A percentile compares a stretch with the other conserved stretches of the same genome.
phyloP scores from a whole-genome alignment of 2,329 filamentous ascomycete genomes.

The Zymoseptoria ardabiliae region DNA sequence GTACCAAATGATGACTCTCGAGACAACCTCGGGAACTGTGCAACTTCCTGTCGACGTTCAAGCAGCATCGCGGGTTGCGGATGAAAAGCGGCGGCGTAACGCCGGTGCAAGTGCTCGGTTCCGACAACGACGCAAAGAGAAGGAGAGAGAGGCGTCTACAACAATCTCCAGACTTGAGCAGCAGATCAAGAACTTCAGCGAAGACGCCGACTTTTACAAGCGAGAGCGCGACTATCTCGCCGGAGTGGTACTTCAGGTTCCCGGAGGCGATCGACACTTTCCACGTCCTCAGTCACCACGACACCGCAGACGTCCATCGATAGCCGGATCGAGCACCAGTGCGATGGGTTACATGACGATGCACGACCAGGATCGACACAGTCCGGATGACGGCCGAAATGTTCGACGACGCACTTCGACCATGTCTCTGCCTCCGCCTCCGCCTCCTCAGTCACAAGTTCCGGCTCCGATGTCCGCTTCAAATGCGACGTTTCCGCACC shows the following conservation, averaged over 20 bases:
- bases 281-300: slow-evolving; percentile 39
- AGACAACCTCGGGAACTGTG: slow-evolving; percentile 45
- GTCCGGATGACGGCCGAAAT: slow-evolving; percentile 23
- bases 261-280: slow-evolving; percentile 43
- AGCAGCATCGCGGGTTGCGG: slow-evolving; percentile 72
- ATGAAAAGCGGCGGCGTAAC: slow-evolving; percentile 79
- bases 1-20: slow-evolving; percentile 48
- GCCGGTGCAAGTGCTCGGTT: slow-evolving; percentile 80
- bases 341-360: slow-evolving; percentile 14
- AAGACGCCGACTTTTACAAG: slow-evolving; percentile 66
- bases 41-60: slow-evolving; percentile 69
- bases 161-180: slow-evolving; percentile 63
- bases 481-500: neutral
- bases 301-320: slow-evolving; percentile 19
- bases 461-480: neutral
- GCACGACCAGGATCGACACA: slow-evolving; percentile 18
- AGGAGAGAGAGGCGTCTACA: slow-evolving; percentile 64
- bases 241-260: slow-evolving; percentile 55
- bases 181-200: slow-evolving; percentile 59
- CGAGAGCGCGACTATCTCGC: slow-evolving; percentile 64
- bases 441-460: slow-evolving; percentile 2
- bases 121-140: slow-evolving; percentile 72
- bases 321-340: slow-evolving; percentile 6
- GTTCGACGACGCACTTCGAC: slow-evolving; percentile 24
- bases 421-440: slow-evolving; percentile 19